Evolutionary conservation across 768 basidiomycete genomes (phyloP).

Genomic region (Lactarius hengduanensis): DNA sequence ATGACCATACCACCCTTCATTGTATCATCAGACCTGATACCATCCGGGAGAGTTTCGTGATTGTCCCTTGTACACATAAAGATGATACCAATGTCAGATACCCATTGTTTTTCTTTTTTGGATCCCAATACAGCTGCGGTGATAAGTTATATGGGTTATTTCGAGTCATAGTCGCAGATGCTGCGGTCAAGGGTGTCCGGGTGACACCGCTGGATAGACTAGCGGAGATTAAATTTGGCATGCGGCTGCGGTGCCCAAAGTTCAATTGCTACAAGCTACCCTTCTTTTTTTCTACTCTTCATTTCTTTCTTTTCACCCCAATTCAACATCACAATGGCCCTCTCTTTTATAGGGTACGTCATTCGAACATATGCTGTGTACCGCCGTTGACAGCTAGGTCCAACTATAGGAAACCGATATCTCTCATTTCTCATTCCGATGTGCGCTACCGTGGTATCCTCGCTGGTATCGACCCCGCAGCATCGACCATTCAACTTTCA

Average conservation of each 20-base stretch:
- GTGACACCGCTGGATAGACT: not conserved
- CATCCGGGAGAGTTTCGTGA: conserved; percentile 1
- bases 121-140: conserved; percentile 9
- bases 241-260: not conserved
- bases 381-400: conserved; percentile 14
- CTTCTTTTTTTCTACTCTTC: not conserved
- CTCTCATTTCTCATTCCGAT: conserved; percentile 88
- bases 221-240: not conserved
- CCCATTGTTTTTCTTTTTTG: conserved; percentile 16
- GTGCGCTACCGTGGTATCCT: conserved; percentile 87
- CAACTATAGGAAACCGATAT: conserved; percentile 73
- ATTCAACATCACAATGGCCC: conserved; percentile 25
- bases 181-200: not conserved
- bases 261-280: conserved; percentile 5
- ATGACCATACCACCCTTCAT: conserved; percentile 11
- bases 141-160: not conserved
- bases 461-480: conserved; percentile 80
- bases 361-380: not conserved
- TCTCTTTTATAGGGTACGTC: conserved; percentile 30
- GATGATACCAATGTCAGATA: conserved; percentile 26
- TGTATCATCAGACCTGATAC: conserved; percentile 26
- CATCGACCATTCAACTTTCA: conserved; percentile 84
- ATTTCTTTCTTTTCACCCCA: conserved; percentile 1
- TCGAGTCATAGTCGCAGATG: not conserved
- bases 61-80: conserved; percentile 19